A percentile compares a stretch with the other conserved stretches of the same genome.
These are phyloP conservation scores for Neoscytalidium dimidiatum DNA, from an alignment of 2,329 filamentous ascomycete species.

Conservation along the genomic window DNA sequence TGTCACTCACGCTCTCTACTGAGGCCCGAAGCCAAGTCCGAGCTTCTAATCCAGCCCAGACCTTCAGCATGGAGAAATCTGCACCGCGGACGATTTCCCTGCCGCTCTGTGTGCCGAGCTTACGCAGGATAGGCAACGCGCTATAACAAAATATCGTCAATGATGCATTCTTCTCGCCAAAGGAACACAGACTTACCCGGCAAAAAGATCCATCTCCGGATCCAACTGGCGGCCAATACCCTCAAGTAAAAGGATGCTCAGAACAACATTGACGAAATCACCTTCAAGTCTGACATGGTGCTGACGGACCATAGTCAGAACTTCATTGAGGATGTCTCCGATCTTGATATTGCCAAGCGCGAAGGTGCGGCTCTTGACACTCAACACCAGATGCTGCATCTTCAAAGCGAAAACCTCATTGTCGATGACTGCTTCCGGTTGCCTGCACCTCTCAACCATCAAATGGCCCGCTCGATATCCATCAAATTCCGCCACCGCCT, in stretches of 20 bases:
- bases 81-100: slow-evolving; percentile 45
- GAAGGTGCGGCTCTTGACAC: slow-evolving; percentile 87
- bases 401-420: slow-evolving; percentile 88
- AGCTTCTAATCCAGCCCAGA: slow-evolving; percentile 90
- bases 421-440: slow-evolving; percentile 87
- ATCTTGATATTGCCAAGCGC: slow-evolving; percentile 94
- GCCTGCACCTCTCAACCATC: slow-evolving; percentile 94
- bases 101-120: slow-evolving; percentile 78
- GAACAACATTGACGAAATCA: slow-evolving; percentile 97
- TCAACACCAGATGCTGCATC: slow-evolving; percentile 94
- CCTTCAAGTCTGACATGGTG: slow-evolving; percentile 96
- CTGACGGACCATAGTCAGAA: slow-evolving; percentile 83
- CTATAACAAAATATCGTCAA: slow-evolving; percentile 45
- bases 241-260: slow-evolving; percentile 89
- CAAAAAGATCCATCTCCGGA: slow-evolving; percentile 83
- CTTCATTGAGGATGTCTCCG: slow-evolving; percentile 88
- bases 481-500: slow-evolving; percentile 92
- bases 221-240: slow-evolving; percentile 89
- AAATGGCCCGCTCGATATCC: slow-evolving; percentile 92
- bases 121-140: slow-evolving; percentile 84
- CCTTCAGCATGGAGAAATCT: slow-evolving; percentile 71
- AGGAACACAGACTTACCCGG: slow-evolving; percentile 54
- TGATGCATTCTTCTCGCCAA: neutral
- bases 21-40: slow-evolving; percentile 87
- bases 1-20: slow-evolving; percentile 72